Base-by-base conservation (phyloP, 2,329 filamentous ascomycete genomes). In the Fusarium algeriense region DNA sequence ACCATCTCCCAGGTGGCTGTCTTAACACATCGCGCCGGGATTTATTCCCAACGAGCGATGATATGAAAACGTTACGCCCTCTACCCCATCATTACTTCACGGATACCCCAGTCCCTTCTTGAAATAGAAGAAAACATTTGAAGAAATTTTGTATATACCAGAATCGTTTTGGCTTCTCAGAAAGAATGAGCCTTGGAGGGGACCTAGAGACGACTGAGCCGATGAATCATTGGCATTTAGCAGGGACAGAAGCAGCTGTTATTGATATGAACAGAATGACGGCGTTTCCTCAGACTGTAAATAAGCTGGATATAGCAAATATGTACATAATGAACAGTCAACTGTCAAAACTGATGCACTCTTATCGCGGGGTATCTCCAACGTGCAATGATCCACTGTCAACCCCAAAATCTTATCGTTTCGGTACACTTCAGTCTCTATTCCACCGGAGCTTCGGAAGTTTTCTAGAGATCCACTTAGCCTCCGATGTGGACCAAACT, bases 11-110 rank as follows among this genome's bases (percentile, higher is more conserved):
- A 15, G 17, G 37, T 37, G 20, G 19, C 12, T 35, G 20, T 2
- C 23, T 1, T 12, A 13, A 46, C 26, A 28, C 30, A 41, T 44
- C 45, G n/a, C 15, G 37, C 46, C 38, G 49, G 23, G 44, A 50
- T 43, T 57, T 28, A 60, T 50, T 23, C 44, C 44, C 64, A 28
- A 34, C 38, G 20, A 50, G 38, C 37, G 30, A 63, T 20, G 57
- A 61, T 37, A 46, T 34, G 43, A 68, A 68, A 46, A 57, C 28
- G 38, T 37, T 11, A 17, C 28, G 28, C 17, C 15, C n/a, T 15
- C 6, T 14, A 10, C 44, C 23, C 23, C 38, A 44, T n/a, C 20
- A 43, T 34, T 34, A 46, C 35, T 44, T 23, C 38, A 56, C 23
- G 26, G 44, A 59, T 48, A 38, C 28, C 50, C 17, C 19, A 26